Evolutionary conservation across 352 stramenopile genomes (phyloP), one percentile per base, ranked within the genome.

Genomic region (Lagenidium giganteum): DNA sequence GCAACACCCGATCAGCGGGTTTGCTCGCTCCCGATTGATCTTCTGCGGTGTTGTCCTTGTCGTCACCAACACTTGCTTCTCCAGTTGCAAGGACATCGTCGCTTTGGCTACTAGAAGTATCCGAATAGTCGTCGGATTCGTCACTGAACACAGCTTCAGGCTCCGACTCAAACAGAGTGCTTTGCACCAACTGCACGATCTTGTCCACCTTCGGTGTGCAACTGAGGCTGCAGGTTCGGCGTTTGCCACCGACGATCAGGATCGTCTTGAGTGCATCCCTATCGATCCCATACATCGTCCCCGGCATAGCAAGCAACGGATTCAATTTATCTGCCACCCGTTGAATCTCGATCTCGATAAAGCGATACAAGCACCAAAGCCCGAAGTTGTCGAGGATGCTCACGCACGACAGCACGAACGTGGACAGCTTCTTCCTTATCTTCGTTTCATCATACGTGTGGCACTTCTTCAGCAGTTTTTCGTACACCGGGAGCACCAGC

Each of bases 351-450:
- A 92, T 27, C 24, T 89, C 72, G 1, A 82, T 56, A 21, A 75
- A 89, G 11, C 54, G 67, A 40, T 88, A 89, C 50, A 81, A 76
- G 49, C 80, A 92, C 80, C 80, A 92, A 2, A 61, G 51, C 0
- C 80, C 80, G 9, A 87, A 49, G n/a, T 67, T 71, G 42, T 70
- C 71, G 64, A 77, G 86, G 1, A 88, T 64, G 0, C 58, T 65
- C 8, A 76, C 48, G 22, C 77, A 88, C 39, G 47, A 68, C 25
- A 70, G 60, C 30, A 70, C 47, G 26, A 92, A 87, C 21, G 30
- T 6, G 16, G 31, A 37, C 43, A 35, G 34, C n/a, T n/a, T n/a
- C n/a, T n/a, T n/a, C n/a, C n/a, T n/a, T n/a, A n/a, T n/a, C n/a
- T n/a, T n/a, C n/a, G n/a, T n/a, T n/a, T n/a, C n/a, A n/a, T n/a